phyloP scores from a whole-genome alignment of 371 early-diverging fungal genomes.

The Aphelidium insulamus region DNA sequence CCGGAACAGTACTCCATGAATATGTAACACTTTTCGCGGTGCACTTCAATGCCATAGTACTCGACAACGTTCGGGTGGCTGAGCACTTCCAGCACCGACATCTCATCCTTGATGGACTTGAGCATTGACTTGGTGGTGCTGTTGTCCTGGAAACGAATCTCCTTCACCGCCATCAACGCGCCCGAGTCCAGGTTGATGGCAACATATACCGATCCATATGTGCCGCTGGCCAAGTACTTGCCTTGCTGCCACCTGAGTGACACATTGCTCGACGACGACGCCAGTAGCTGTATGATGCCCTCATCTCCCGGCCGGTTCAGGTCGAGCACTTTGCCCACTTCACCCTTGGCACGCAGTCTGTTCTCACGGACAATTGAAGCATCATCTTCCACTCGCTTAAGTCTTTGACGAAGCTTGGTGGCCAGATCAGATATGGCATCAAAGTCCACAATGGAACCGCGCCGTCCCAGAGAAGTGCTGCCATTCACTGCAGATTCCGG shows the following conservation, averaged over 20 bases:
- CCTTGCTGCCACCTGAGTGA: constrained; percentile 71
- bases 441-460: no score
- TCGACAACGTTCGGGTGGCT: constrained; percentile 73
- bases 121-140: constrained; percentile 36
- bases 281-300: constrained; percentile 44
- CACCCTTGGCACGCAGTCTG: constrained; percentile 26
- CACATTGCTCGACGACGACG: constrained; percentile 44
- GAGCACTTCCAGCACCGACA: constrained; percentile 72
- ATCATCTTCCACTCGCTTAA: no score
- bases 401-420: no score
- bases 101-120: constrained; percentile 60
- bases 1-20: constrained; percentile 86
- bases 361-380: constrained; percentile 17
- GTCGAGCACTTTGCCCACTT: constrained; percentile 52
- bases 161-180: constrained; percentile 81
- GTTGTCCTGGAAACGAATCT: constrained; percentile 65
- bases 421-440: no score
- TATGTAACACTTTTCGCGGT: constrained; percentile 66
- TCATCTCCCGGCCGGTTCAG: constrained; percentile 43
- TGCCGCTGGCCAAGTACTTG: constrained; percentile 65
- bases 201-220: constrained; percentile 62
- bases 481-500: no score
- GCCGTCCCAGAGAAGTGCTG: no score
- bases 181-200: constrained; percentile 65
- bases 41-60: constrained; percentile 77